phyloP scores from a whole-genome alignment of 2,329 filamentous ascomycete species.

The Neodidymelliopsis sp. region DNA sequence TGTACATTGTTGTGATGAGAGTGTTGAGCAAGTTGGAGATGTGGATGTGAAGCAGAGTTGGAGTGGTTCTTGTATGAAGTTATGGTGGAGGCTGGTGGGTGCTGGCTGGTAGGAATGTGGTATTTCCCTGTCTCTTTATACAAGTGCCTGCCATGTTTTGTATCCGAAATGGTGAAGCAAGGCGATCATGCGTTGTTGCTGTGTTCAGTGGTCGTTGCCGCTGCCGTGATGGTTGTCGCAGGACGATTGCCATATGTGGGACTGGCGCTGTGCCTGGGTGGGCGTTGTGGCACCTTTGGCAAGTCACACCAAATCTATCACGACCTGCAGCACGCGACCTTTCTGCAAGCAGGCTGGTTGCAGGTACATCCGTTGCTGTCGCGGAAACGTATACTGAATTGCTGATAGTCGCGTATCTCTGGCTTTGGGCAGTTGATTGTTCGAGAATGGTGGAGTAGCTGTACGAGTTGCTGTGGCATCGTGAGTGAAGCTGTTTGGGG shows the following conservation, averaged over 20 bases:
- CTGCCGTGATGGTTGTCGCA: conserved; percentile 6
- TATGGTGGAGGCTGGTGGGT: conserved; percentile 6
- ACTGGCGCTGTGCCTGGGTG: conserved; percentile 3
- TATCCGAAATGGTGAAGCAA: conserved; percentile 5
- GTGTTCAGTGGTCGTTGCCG: neutral
- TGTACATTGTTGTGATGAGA: conserved; percentile 16
- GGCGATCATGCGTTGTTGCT: neutral
- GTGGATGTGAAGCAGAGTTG: neutral
- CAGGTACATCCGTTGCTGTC: neutral
- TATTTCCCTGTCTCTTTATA: conserved; percentile 15
- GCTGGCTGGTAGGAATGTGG: conserved; percentile 12
- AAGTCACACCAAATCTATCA: conserved; percentile 22
- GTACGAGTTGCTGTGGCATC: conserved; percentile 6
- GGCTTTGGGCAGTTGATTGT: conserved; percentile 1
- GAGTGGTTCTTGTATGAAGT: neutral
- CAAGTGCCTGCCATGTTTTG: neutral
- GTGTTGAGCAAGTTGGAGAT: neutral
- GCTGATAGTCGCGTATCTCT: neutral
- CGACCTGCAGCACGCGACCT: conserved; percentile 27
- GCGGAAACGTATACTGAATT: conserved; percentile 1
- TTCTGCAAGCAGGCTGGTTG: conserved; percentile 23
- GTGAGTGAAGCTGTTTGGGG: neutral
- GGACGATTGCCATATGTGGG: conserved; percentile 10
- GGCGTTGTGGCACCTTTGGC: conserved; percentile 8
- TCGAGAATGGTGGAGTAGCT: conserved; percentile 6